Base-by-base conservation (phyloP, 441 rosid genomes). In the Gossypium trilobum region DNA sequence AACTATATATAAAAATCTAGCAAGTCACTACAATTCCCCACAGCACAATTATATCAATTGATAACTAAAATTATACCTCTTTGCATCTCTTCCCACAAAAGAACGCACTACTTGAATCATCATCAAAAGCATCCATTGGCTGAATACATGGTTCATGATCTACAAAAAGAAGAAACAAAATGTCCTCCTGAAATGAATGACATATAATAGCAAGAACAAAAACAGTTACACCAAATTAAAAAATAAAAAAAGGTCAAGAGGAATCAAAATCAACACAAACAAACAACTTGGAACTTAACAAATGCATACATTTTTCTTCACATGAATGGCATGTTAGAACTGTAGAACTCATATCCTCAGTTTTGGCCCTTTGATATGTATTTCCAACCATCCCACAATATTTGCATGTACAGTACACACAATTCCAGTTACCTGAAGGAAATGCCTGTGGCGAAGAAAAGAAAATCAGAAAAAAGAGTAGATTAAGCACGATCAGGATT, bases 321-420 rank as follows among this genome's bases (percentile, higher is more conserved):
- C 99, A 95, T 73, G 89, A 73, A 78, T 50, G 33, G 87, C 99
- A 92, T 3, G 79, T 79, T 58, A 60, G 51, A 71, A 87, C 74
- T 13, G 85, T 76, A 55, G 82, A 46, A 23, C 69, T 65, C 66
- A 74, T 63, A 68, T 74, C 78, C 69, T 61, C 77, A 56, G 74
- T 63, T 64, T 74, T 78, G 29, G 71, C 75, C 63, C 54, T 73
- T 72, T 74, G 84, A 57, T 71, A 44, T 70, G 74, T 78, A 73
- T 78, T 82, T 61, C 79, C 78, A 76, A 75, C 79, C 73, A 69
- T 75, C 73, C 95, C 97, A 80, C 99, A 92, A 80, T 83, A 87
- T 84, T 95, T 92, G 83, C 99, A 95, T 20, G 87, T 84, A 87
- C 99, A 95, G 80, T 84, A 85, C 73, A 87, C 77, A 82, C 98